Conservation (phyloP, 2,329 filamentous ascomycete genomes). For the Emergomyces pasteurianus region DNA sequence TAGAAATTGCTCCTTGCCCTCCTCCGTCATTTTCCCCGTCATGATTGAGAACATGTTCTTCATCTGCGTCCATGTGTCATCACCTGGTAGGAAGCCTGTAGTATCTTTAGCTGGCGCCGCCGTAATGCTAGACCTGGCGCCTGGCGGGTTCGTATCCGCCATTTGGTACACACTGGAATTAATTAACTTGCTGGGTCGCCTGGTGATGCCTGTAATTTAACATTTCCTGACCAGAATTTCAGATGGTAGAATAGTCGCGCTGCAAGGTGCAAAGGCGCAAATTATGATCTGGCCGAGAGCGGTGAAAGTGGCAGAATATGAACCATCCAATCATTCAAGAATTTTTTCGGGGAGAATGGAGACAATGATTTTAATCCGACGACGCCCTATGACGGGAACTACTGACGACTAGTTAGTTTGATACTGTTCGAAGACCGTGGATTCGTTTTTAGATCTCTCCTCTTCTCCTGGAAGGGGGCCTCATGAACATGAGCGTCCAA, state of each 20-base stretch:
- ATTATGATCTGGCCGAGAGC: slow-evolving; percentile 10
- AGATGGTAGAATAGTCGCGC: background rate
- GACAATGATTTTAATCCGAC: background rate
- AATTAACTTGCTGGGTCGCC: background rate
- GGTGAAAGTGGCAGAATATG: slow-evolving; percentile 22
- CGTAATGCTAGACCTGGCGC: slow-evolving; percentile 3
- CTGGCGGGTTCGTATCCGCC: slow-evolving; percentile 16
- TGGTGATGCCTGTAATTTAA: background rate
- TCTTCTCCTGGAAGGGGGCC: slow-evolving; percentile 2
- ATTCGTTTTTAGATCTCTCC: background rate
- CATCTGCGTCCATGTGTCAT: slow-evolving; percentile 47
- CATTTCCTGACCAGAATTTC: background rate
- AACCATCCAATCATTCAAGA: too few species aligned
- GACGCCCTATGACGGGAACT: slow-evolving; percentile 1
- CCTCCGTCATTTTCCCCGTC: slow-evolving; percentile 56
- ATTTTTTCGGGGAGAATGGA: too few species aligned
- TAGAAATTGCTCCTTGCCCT: slow-evolving; percentile 65
- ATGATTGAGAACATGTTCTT: slow-evolving; percentile 78
- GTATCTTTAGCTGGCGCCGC: slow-evolving; percentile 21
- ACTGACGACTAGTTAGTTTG: background rate
- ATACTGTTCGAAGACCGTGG: background rate
- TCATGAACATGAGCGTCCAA: background rate
- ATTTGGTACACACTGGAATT: slow-evolving; percentile 12
- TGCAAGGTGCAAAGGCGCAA: too few species aligned
- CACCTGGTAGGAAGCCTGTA: slow-evolving; percentile 28